Percentiles rank a stretch among this genome's conserved stretches.
Evolutionary conservation across 1,284 basidiomycete genomes (phyloP).

Genomic region (Apiotrichum siamense): DNA sequence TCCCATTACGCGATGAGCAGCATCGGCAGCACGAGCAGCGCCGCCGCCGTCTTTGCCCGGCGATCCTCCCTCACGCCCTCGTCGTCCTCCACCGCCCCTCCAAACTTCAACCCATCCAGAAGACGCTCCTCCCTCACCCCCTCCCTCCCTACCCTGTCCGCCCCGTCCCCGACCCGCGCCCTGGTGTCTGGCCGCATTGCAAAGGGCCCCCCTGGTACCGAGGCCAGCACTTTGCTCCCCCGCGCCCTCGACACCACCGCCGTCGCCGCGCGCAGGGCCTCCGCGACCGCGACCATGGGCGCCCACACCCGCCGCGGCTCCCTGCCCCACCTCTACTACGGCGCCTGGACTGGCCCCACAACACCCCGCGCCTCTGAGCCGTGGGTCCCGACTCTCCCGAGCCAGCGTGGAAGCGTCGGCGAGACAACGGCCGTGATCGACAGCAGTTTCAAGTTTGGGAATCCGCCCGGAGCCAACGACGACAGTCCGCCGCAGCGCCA

Average conservation of each 20-base stretch:
- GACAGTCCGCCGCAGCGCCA: not conserved
- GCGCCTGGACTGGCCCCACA: conserved; percentile 24
- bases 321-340: conserved; percentile 37
- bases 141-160: conserved; percentile 26
- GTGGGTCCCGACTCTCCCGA: conserved; percentile 30
- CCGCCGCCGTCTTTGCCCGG: conserved; percentile 1
- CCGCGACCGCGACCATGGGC: not conserved
- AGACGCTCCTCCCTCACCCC: conserved; percentile 38
- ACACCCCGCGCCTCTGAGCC: not conserved
- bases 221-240: conserved; percentile 10
- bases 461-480: not conserved
- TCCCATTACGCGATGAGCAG: not conserved
- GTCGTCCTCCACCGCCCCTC: conserved; percentile 20
- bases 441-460: conserved; percentile 30
- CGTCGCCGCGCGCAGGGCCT: conserved; percentile 2
- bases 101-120: conserved; percentile 9
- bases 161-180: conserved; percentile 34
- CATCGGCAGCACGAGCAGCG: not conserved
- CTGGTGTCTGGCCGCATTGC: conserved; percentile 23
- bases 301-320: conserved; percentile 29
- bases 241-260: conserved; percentile 13
- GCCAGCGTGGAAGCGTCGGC: conserved; percentile 29
- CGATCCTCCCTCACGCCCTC: conserved; percentile 38
- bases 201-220: conserved; percentile 13
- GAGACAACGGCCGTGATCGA: conserved; percentile 6